Conservation (phyloP, 2,329 filamentous ascomycete species). For the Pseudocercospora fijiensis region DNA sequence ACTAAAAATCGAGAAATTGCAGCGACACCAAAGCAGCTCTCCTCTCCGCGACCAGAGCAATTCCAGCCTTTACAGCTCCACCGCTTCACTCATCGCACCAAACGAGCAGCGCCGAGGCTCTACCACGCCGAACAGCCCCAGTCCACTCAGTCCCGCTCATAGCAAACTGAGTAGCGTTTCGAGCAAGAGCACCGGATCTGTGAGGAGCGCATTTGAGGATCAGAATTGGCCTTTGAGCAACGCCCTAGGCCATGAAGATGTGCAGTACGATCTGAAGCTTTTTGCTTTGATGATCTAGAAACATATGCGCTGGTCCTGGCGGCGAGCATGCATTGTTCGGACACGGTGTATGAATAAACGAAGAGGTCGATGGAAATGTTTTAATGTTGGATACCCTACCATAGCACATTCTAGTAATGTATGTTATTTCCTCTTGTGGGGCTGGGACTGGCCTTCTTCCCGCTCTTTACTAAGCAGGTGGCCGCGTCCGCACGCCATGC, state of each 20-base stretch:
- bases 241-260: constrained; percentile 12
- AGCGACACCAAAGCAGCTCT: constrained; percentile 4
- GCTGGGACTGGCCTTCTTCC: background rate
- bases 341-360: background rate
- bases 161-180: constrained; percentile 14
- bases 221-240: constrained; percentile 17
- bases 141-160: background rate
- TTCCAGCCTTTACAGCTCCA: constrained; percentile 11
- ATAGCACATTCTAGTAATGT: background rate
- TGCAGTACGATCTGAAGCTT: constrained; percentile 10
- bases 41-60: background rate
- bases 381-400: background rate
- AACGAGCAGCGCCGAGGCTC: background rate
- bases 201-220: constrained; percentile 9
- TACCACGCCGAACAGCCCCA: background rate
- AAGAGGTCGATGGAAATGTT: background rate
- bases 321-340: background rate
- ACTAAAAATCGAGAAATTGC: constrained; percentile 12
- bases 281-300: constrained; percentile 18
- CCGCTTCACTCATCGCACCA: constrained; percentile 3
- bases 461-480: background rate
- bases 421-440: background rate
- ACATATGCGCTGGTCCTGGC: background rate
- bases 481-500: background rate
- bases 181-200: constrained; percentile 12